These are phyloP conservation scores for Citrus unshiu DNA, from an alignment of 345 rosid species.

Conservation along the genomic window DNA sequence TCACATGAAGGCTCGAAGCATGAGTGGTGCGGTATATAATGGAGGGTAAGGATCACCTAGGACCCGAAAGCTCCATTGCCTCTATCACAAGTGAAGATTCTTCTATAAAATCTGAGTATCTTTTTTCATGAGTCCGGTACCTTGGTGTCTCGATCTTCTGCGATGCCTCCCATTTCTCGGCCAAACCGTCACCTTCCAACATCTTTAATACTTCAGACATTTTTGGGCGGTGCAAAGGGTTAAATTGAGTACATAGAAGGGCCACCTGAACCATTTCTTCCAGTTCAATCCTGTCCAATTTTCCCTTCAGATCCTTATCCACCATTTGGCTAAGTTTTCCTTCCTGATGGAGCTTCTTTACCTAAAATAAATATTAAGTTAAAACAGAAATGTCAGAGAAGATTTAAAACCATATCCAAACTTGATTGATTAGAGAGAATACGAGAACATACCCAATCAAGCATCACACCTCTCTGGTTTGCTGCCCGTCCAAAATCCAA, in stretches of 20 bases:
- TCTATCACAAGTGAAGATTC: slow-evolving; percentile 88
- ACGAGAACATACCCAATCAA: slow-evolving; percentile 67
- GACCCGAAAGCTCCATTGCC: slow-evolving; percentile 98
- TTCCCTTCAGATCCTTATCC: slow-evolving; percentile 68
- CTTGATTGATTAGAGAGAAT: neutral
- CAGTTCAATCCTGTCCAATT: slow-evolving; percentile 63
- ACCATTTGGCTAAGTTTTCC: slow-evolving; percentile 67
- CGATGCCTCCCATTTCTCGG: slow-evolving; percentile 82
- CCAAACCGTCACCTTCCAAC: slow-evolving; percentile 84
- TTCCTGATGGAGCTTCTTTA: slow-evolving; percentile 84
- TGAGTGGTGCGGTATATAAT: neutral
- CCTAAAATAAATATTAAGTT: slow-evolving; percentile 36
- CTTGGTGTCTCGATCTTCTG: slow-evolving; percentile 55
- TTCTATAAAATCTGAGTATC: slow-evolving; percentile 78
- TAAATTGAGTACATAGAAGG: slow-evolving; percentile 71
- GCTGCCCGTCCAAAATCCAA: slow-evolving; percentile 84
- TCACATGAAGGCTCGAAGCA: slow-evolving; percentile 7
- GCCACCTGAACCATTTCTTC: slow-evolving; percentile 82
- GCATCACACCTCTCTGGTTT: slow-evolving; percentile 91
- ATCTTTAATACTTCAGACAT: slow-evolving; percentile 74
- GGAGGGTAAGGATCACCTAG: slow-evolving; percentile 40
- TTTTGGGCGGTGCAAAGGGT: slow-evolving; percentile 68
- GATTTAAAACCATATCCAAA: neutral
- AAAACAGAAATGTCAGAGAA: neutral
- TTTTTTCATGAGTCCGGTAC: slow-evolving; percentile 36